Conservation (phyloP, 2,329 filamentous ascomycete species). For the Massarina eburnea region DNA sequence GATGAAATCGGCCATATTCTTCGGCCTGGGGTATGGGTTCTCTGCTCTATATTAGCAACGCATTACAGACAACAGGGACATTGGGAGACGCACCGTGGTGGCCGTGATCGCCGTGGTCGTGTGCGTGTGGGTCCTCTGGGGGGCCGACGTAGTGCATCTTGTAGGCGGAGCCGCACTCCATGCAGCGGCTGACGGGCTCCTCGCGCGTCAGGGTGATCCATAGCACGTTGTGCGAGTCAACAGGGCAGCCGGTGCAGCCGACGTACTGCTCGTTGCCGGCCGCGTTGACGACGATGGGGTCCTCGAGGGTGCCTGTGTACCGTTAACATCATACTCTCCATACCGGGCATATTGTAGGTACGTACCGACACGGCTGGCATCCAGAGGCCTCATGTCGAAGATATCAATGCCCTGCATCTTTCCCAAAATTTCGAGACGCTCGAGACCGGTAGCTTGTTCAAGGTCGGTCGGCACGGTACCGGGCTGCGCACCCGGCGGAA, state of each 20-base stretch:
- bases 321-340: constrained; percentile 17
- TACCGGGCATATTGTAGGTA: constrained; percentile 6
- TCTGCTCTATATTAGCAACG: constrained; percentile 16
- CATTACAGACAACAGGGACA: constrained; percentile 1
- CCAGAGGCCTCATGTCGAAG: constrained; percentile 97
- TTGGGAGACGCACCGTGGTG: constrained; percentile 23
- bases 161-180: constrained; percentile 93
- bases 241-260: constrained; percentile 93
- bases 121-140: constrained; percentile 67
- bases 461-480: constrained; percentile 91
- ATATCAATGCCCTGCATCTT: constrained; percentile 99
- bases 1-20: constrained; percentile 96
- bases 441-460: constrained; percentile 94
- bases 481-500: constrained; percentile 76
- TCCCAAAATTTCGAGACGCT: constrained; percentile 97
- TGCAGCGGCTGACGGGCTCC: constrained; percentile 91
- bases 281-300: constrained; percentile 85
- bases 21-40: constrained; percentile 67
- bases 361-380: constrained; percentile 82
- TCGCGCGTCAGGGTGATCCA: constrained; percentile 90
- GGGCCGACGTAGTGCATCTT: constrained; percentile 97
- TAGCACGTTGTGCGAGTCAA: constrained; percentile 84
- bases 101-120: constrained; percentile 54
- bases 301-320: constrained; percentile 72
- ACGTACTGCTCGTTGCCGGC: constrained; percentile 95